Conservation (phyloP, 1,284 basidiomycete genomes). For the Pholiota adiposa region DNA sequence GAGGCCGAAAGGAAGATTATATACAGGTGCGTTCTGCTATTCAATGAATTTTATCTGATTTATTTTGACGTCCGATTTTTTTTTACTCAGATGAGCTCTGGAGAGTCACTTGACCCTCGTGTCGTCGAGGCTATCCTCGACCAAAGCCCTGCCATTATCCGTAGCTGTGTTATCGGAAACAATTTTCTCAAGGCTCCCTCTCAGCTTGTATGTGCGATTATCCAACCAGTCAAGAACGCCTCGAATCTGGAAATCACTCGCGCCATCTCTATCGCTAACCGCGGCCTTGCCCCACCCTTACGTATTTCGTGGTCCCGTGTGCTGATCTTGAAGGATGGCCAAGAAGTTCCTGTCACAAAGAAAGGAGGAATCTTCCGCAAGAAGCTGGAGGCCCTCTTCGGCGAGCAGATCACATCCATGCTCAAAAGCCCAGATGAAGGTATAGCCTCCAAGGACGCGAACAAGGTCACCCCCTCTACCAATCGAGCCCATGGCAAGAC, state of each 20-base stretch:
- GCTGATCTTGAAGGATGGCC: conserved; percentile 28
- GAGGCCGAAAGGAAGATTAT: conserved; percentile 38
- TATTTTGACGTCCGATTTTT: not conserved
- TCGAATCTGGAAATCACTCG: conserved; percentile 29
- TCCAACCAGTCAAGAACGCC: conserved; percentile 28
- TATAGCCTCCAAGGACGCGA: conserved; percentile 10
- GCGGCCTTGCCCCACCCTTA: conserved; percentile 35
- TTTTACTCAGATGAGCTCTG: conserved; percentile 34
- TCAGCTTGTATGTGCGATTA: conserved; percentile 33
- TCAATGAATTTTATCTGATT: not conserved
- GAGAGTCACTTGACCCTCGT: conserved; percentile 36
- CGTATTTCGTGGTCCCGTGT: conserved; percentile 38
- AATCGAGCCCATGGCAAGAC: conserved; percentile 20
- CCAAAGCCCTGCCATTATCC: conserved; percentile 25
- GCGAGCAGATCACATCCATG: conserved; percentile 21
- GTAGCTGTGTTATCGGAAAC: conserved; percentile 37
- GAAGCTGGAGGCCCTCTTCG: conserved; percentile 33
- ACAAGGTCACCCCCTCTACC: conserved; percentile 2
- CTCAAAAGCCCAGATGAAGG: conserved; percentile 21
- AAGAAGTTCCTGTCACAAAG: conserved; percentile 35
- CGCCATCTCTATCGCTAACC: conserved; percentile 32
- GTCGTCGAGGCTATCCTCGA: conserved; percentile 33
- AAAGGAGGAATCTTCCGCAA: conserved; percentile 39
- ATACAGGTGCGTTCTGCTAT: conserved; percentile 31
- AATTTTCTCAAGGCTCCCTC: conserved; percentile 36